phyloP scores from a whole-genome alignment of 306 rosid species.

The Acmispon strigosus region DNA sequence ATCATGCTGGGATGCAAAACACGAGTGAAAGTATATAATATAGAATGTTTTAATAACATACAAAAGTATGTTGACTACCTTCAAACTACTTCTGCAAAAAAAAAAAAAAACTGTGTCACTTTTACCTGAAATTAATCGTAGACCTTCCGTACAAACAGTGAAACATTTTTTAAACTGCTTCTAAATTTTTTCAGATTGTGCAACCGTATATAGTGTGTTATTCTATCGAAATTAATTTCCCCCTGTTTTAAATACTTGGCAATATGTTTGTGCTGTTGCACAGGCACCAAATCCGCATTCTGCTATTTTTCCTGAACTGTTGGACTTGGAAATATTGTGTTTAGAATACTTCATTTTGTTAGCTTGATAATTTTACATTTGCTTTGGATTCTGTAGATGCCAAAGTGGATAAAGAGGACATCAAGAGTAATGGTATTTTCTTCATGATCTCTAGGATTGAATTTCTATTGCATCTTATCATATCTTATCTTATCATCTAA shows the following conservation, averaged over 20 bases:
- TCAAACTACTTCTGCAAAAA: too few species aligned
- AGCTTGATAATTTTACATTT: constrained; percentile 14
- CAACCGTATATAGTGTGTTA: not conserved
- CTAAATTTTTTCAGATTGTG: not conserved
- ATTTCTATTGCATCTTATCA: not conserved
- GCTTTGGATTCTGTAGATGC: constrained; percentile 49
- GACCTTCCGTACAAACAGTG: not conserved
- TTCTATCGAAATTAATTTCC: not conserved
- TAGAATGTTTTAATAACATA: not conserved
- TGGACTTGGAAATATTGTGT: constrained; percentile 2
- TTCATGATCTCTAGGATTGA: not conserved
- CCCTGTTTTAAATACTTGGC: not conserved
- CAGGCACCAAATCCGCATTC: not conserved
- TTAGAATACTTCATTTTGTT: constrained; percentile 9
- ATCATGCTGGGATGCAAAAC: not conserved
- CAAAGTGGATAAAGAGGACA: constrained; percentile 69
- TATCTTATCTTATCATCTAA: not conserved
- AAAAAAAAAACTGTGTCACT: not conserved
- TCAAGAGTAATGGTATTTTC: constrained; percentile 52
- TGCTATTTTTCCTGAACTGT: not conserved
- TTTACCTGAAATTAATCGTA: not conserved
- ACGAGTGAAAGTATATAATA: not conserved
- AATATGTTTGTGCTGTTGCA: not conserved
- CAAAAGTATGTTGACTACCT: not conserved
- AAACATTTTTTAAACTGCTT: not conserved